Conservation (phyloP, 768 basidiomycete species). For the Pleurotus eryngii region DNA sequence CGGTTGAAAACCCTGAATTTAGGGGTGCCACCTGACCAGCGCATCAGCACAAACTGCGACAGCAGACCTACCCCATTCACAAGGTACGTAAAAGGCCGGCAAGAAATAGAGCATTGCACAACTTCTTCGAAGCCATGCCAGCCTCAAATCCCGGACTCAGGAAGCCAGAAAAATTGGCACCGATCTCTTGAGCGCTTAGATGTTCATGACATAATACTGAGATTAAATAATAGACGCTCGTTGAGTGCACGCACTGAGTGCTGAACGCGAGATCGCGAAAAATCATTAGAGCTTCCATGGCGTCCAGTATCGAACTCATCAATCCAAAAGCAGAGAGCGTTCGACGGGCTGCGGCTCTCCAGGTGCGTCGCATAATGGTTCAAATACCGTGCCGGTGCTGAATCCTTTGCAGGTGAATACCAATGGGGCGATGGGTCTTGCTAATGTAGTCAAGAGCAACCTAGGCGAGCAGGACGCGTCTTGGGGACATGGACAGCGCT, state of each 20-base stretch:
- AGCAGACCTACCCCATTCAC: too few species aligned
- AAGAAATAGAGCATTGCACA: too few species aligned
- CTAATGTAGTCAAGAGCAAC: constrained; percentile 95
- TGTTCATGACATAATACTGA: too few species aligned
- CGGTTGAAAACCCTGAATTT: not conserved
- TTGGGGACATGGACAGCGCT: not conserved
- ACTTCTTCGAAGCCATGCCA: too few species aligned
- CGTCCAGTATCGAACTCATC: constrained; percentile 88
- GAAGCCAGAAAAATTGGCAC: too few species aligned
- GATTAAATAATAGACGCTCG: too few species aligned
- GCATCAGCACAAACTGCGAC: too few species aligned
- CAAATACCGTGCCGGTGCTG: not conserved
- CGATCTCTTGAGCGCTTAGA: too few species aligned
- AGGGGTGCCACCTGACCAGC: too few species aligned
- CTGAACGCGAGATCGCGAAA: not conserved
- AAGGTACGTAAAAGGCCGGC: too few species aligned
- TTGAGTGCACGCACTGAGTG: too few species aligned
- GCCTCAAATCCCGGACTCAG: too few species aligned
- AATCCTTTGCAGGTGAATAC: constrained; percentile 68
- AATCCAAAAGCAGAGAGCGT: constrained; percentile 97
- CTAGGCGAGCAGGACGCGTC: constrained; percentile 56
- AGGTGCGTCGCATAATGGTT: constrained; percentile 46
- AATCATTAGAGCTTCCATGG: constrained; percentile 32
- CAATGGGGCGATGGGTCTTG: constrained; percentile 94
- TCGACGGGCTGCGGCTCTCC: constrained; percentile 83